Base-by-base conservation (phyloP, 495 filamentous ascomycete genomes). In the Friedmanniomyces endolithicus region DNA sequence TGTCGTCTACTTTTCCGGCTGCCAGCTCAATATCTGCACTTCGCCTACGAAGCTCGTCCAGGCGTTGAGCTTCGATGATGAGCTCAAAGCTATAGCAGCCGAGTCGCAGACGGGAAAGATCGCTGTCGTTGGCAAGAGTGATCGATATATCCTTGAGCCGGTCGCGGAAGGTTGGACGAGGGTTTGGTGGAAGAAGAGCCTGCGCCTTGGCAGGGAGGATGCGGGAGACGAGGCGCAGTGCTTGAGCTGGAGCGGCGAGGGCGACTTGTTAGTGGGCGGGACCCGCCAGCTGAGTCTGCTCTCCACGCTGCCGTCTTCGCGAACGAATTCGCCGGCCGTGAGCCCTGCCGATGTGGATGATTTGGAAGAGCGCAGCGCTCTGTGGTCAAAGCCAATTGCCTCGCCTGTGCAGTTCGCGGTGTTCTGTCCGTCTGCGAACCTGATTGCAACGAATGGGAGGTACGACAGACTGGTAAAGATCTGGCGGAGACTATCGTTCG, bases 401-500 rank as follows among this genome's bases (percentile, higher is more conserved):
- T 88, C 74, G 60, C 79, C 85, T 0, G 82, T 78, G 40, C 85
- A 86, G 61, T 79, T 86, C 44, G 92, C 88, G 6, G 75, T 76
- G 19, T 84, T 97, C 65, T 94, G 89, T 2, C 84, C 87, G 49
- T 88, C 95, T 66, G 88, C 85, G 19, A 79, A 80, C 8, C 77
- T 95, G 29, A 85, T 95, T 34, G 90, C 90, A 11, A 88, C 87
- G 3, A 80, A 87, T 9, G 88, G 88, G 31, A 71, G 71, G 45
- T 81, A 87, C 65, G 92, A 97, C 64, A 77, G 84, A 39, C 72
- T 97, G 20, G 80, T 90, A 47, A 99, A 97, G 70, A 77, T 97
- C 64, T 99, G 92, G 92, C 79, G 88, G 57, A 75, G 90, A 57
- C 70, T 94, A 19, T 85, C 84, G n/a, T 95, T 87, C 67, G 87